Evolutionary conservation across 192 early-diverging fungal species (phyloP).

Genomic region (Mortierella alpina): DNA sequence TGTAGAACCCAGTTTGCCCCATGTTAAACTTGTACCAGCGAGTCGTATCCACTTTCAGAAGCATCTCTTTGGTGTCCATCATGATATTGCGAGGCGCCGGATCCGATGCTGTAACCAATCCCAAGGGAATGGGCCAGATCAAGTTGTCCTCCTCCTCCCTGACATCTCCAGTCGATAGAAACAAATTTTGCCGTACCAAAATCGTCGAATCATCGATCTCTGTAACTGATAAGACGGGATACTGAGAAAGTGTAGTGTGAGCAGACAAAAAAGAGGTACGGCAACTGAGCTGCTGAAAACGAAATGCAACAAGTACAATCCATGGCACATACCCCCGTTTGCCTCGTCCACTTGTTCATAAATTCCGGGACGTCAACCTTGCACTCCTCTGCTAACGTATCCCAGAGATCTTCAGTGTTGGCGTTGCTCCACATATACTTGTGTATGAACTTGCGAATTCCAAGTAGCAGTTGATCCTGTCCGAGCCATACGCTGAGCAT

Average conservation of each 20-base stretch:
- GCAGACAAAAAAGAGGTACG: background rate
- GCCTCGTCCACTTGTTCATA: slow-evolving; percentile 85
- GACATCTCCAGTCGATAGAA: slow-evolving; percentile 84
- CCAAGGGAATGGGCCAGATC: slow-evolving; percentile 79
- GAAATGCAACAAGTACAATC: background rate
- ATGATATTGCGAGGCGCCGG: slow-evolving; percentile 67
- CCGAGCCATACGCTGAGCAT: slow-evolving; percentile 79
- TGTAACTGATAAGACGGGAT: slow-evolving; percentile 41
- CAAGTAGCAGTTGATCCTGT: slow-evolving; percentile 58
- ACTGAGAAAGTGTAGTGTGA: slow-evolving; percentile 2
- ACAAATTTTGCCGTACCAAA: slow-evolving; percentile 82
- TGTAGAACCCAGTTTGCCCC: slow-evolving; percentile 84
- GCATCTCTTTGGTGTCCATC: slow-evolving; percentile 57
- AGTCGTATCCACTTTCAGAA: slow-evolving; percentile 63
- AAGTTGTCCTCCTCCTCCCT: slow-evolving; percentile 81
- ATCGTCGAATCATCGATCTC: slow-evolving; percentile 43
- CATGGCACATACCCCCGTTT: slow-evolving; percentile 76
- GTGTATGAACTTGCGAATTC: slow-evolving; percentile 71
- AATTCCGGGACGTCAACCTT: slow-evolving; percentile 74
- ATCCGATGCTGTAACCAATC: slow-evolving; percentile 53
- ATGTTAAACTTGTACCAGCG: slow-evolving; percentile 89
- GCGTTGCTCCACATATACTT: slow-evolving; percentile 78
- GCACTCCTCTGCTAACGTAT: slow-evolving; percentile 67
- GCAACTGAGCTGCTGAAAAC: background rate
- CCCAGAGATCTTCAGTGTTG: slow-evolving; percentile 83